These are phyloP conservation scores for Lactuca sativa DNA, from an alignment of 129 eudicot species.

Conservation along the genomic window DNA sequence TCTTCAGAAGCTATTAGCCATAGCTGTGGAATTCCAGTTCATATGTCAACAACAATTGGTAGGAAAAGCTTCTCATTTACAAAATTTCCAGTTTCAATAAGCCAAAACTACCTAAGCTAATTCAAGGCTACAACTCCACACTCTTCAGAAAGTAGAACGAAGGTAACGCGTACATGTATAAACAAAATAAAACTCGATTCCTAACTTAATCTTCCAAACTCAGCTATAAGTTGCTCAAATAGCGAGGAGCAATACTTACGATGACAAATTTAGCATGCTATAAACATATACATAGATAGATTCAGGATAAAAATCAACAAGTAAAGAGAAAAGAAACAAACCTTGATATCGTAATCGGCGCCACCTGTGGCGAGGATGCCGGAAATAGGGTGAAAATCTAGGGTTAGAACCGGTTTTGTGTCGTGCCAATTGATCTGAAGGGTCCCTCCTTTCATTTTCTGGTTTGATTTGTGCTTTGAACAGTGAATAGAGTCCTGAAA, in stretches of 20 bases:
- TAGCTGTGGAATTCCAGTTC: constrained; percentile 44
- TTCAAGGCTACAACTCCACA: background rate
- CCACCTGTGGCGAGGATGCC: constrained; percentile 88
- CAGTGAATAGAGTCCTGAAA: background rate
- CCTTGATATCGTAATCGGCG: constrained; percentile 98
- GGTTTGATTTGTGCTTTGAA: background rate
- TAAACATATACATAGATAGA: constrained; percentile 9
- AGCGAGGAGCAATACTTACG: background rate
- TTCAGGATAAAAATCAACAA: background rate
- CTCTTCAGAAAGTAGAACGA: constrained; percentile 3
- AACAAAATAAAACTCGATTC: background rate
- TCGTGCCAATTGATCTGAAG: constrained; percentile 98
- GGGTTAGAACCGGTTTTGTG: constrained; percentile 85
- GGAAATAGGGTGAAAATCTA: constrained; percentile 82
- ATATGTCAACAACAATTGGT: background rate
- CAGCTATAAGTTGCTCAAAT: background rate
- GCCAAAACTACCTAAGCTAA: background rate
- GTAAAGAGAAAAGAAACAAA: background rate
- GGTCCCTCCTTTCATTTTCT: constrained; percentile 78
- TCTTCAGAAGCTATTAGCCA: constrained; percentile 71
- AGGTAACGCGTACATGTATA: background rate
- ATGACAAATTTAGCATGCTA: constrained; percentile 10
- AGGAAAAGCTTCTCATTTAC: constrained; percentile 3
- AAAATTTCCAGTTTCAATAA: constrained; percentile 1
- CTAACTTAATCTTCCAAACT: background rate